Conservation (phyloP, 805 yeast genomes). For the Pichia kluyveri region DNA sequence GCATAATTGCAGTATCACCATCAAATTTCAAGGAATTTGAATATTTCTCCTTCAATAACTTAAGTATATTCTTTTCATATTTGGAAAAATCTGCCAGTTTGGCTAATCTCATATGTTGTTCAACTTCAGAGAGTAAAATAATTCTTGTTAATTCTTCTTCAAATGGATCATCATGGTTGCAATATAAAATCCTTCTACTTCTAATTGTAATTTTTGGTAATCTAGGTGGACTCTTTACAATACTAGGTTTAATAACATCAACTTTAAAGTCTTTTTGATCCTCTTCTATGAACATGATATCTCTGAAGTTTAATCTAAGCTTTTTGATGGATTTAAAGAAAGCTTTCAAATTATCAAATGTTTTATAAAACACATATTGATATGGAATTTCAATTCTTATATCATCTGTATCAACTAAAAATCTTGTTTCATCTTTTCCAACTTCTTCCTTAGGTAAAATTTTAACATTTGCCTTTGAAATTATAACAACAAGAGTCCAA, state of each 20-base stretch:
- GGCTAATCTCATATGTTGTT: conserved; percentile 52
- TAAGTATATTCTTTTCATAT: conserved; percentile 13
- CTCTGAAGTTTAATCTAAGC: conserved; percentile 25
- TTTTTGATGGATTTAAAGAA: conserved; percentile 61
- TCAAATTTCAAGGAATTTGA: conserved; percentile 13
- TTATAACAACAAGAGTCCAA: conserved; percentile 21
- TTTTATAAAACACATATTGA: conserved; percentile 63
- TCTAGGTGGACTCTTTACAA: conserved; percentile 29
- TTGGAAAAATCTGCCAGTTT: conserved; percentile 27
- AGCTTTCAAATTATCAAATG: conserved; percentile 76
- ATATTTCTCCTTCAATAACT: conserved; percentile 28
- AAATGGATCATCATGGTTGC: conserved; percentile 84
- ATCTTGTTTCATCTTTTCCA: conserved; percentile 6
- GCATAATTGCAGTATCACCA: conserved; percentile 7
- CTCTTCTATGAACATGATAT: conserved; percentile 16
- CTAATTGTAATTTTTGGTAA: conserved; percentile 52
- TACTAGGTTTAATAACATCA: conserved; percentile 21
- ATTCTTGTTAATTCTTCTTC: conserved; percentile 64
- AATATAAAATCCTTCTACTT: conserved; percentile 48
- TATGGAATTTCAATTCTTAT: conserved; percentile 49
- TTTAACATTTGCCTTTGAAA: background rate
- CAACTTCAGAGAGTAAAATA: conserved; percentile 56
- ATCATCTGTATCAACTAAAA: conserved; percentile 15
- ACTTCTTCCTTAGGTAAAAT: background rate
- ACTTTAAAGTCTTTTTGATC: conserved; percentile 25